Base-by-base conservation (phyloP, 805 yeast genomes). In the Ogataea paradorogensis region DNA sequence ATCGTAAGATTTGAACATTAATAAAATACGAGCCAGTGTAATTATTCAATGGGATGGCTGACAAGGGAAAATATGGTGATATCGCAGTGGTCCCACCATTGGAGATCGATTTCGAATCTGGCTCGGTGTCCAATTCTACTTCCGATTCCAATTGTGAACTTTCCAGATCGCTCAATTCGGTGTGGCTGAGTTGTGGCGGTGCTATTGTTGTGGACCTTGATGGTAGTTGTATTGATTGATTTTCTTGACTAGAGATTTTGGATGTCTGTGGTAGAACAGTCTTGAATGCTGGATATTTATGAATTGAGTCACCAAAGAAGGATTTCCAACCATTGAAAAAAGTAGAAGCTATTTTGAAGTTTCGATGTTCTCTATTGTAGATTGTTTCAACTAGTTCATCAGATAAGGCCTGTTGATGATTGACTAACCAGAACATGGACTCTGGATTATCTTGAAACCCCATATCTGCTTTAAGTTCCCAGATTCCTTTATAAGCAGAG, bases 401-500 rank as follows among this genome's bases (percentile, higher is more conserved):
- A 11, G 10, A 14, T 9, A 7, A 4, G 3, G 28, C 24, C 21
- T 18, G 13, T 14, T 20, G 9, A 14, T 13, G 23, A 15, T 37
- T 27, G 10, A 45, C 33, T 8, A 41, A 20, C 35, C 42, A 38
- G 23, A 22, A 14, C 16, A 27, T 32, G 14, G 29, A 18, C 13
- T 27, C 14, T 8, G 11, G 15, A 27, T 27, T 38, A 27, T 32
- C 37, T 7, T 14, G 14, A 16, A 27, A 27, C 13, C 42, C 42
- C 9, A 23, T 13, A 21, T 46, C 46, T 11, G 46, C 48, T 2
- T 15, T 45, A 16, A 40, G 15, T 15, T 50, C 49, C 34, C 43
- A 15, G 4, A 3, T n/a, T 1, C 32, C 39, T 11, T 26, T 15
- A 25, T 33, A 50, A 8, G 23, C 13, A n/a, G 40, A 45, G 1